These are phyloP conservation scores for Lactarius akahatsu DNA, from an alignment of 768 basidiomycete genomes.

Conservation along the genomic window DNA sequence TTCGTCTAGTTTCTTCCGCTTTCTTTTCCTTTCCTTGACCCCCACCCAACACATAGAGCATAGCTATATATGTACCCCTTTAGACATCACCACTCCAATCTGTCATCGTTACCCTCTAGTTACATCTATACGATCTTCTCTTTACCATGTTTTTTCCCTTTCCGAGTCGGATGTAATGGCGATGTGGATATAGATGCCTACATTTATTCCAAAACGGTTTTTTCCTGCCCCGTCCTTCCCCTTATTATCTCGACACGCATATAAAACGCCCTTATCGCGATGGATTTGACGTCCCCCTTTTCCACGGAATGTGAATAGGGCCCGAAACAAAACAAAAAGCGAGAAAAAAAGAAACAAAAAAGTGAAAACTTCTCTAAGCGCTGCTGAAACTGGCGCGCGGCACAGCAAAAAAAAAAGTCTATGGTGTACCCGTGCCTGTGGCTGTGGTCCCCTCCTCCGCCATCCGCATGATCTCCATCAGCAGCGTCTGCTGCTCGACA, in stretches of 20 bases:
- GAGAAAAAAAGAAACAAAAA: not conserved
- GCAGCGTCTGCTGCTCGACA: constrained; percentile 72
- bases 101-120: constrained; percentile 13
- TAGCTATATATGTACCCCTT: constrained; percentile 18
- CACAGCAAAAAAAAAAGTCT: not conserved
- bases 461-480: constrained; percentile 80
- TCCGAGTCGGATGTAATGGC: constrained; percentile 14
- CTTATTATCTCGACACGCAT: not conserved
- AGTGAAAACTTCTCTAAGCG: not conserved
- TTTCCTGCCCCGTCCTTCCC: not conserved
- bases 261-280: not conserved
- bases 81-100: constrained; percentile 18
- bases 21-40: not conserved
- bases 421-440: not conserved
- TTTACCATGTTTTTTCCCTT: not conserved
- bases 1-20: not conserved
- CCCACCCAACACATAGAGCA: constrained; percentile 14
- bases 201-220: constrained; percentile 10
- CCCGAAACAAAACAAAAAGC: not conserved
- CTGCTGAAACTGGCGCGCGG: not conserved
- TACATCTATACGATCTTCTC: constrained; percentile 1
- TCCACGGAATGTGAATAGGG: not conserved
- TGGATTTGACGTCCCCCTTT: not conserved
- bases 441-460: constrained; percentile 15
- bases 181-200: not conserved